Conservation (phyloP, 2,329 filamentous ascomycete genomes). For the Lasiodiplodia sp. region DNA sequence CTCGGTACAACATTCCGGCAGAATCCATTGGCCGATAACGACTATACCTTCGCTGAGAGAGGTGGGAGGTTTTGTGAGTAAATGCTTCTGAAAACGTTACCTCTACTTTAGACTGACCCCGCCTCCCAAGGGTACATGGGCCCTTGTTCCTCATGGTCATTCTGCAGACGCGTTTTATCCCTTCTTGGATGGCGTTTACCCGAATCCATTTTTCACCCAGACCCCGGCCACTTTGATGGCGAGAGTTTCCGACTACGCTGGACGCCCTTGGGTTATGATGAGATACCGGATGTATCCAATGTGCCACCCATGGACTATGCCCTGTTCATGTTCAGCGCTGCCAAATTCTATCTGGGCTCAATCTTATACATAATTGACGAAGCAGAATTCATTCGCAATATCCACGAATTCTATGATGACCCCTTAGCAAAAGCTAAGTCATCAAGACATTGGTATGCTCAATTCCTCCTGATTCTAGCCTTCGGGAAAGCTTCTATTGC, state of each 20-base stretch:
- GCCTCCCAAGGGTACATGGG: background rate
- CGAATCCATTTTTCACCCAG: background rate
- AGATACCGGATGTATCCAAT: background rate
- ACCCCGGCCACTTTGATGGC: background rate
- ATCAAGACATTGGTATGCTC: background rate
- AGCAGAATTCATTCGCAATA: background rate
- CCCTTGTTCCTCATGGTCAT: background rate
- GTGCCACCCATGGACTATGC: constrained; percentile 6
- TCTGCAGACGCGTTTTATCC: background rate
- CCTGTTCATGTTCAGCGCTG: background rate
- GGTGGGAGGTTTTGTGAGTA: background rate
- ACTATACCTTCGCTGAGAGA: background rate
- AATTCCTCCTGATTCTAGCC: background rate
- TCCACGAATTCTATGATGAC: background rate
- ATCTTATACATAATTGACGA: constrained; percentile 9
- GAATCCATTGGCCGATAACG: background rate
- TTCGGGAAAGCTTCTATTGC: background rate
- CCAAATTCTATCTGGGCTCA: background rate
- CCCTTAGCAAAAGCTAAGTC: background rate
- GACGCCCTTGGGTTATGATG: background rate
- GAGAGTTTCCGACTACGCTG: background rate
- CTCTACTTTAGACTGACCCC: background rate
- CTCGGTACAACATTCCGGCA: background rate
- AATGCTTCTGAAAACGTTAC: background rate
- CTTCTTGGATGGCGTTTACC: background rate